Conservation (phyloP, 306 rosid genomes). For the Cyamopsis tetragonoloba region DNA sequence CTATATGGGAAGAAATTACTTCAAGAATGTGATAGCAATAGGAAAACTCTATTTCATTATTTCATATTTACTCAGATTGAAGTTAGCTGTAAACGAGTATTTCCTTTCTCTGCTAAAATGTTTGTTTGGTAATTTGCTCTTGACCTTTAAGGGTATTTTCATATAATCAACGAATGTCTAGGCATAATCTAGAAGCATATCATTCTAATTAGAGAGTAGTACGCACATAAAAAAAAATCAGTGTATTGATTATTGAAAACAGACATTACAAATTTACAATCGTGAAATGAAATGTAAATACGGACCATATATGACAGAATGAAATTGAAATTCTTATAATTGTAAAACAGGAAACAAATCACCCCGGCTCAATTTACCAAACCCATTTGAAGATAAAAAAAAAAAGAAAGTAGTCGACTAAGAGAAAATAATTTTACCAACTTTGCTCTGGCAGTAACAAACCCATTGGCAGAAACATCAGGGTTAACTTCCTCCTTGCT, state of each 20-base stretch:
- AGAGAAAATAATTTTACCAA: conserved; percentile 22
- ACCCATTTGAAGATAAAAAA: background rate
- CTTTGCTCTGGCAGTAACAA: conserved; percentile 48
- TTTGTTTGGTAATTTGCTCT: conserved; percentile 4
- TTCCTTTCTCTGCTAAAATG: conserved; percentile 15
- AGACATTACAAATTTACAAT: background rate
- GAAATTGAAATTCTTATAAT: background rate
- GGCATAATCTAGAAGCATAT: conserved; percentile 15
- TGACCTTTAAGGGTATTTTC: background rate
- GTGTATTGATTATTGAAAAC: too few relatives aligned
- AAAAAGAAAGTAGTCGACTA: background rate
- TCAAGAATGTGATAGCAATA: background rate
- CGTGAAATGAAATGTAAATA: background rate
- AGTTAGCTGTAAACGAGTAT: background rate
- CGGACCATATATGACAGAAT: background rate
- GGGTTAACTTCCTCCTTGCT: conserved; percentile 50
- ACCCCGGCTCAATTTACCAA: background rate
- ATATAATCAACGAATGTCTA: background rate
- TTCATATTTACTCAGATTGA: background rate
- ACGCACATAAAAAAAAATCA: background rate
- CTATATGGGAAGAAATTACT: background rate
- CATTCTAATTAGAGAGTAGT: background rate
- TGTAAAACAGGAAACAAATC: background rate
- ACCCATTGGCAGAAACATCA: conserved; percentile 49
- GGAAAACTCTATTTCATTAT: background rate